These are phyloP conservation scores for Perkinsus marinus DNA, from an alignment of 169 alveolate species.

Conservation along the genomic window DNA sequence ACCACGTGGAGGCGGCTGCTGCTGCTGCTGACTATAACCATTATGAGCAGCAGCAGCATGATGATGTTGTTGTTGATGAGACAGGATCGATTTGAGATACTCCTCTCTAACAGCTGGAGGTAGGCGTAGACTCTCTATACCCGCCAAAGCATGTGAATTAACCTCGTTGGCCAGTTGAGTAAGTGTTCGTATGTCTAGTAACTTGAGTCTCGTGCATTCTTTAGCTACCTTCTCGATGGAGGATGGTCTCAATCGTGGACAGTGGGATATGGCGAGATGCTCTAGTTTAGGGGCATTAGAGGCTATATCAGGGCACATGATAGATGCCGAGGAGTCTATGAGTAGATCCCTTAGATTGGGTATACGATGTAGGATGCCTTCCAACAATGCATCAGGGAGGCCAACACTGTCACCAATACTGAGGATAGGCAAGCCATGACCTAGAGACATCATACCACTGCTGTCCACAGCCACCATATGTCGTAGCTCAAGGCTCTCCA, in stretches of 20 bases:
- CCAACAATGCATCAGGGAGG: background rate
- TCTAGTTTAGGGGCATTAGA: background rate
- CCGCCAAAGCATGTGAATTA: background rate
- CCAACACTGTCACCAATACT: background rate
- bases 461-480: background rate
- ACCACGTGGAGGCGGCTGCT: background rate
- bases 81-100: background rate
- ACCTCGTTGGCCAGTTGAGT: background rate
- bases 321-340: background rate
- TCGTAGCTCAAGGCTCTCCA: background rate
- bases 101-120: background rate
- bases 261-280: background rate
- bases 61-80: background rate
- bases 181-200: background rate
- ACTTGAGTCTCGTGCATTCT: background rate
- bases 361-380: background rate
- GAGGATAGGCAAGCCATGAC: background rate
- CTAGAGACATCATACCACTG: background rate
- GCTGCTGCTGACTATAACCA: no score
- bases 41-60: no score
- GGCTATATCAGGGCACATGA: background rate
- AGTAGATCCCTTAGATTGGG: background rate
- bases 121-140: background rate
- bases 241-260: background rate
- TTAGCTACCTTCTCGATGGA: background rate